Evolutionary conservation across 176 grass and related monocot species (phyloP), one percentile per base, ranked within the genome.

Genomic region (Musa troglodytarum): DNA sequence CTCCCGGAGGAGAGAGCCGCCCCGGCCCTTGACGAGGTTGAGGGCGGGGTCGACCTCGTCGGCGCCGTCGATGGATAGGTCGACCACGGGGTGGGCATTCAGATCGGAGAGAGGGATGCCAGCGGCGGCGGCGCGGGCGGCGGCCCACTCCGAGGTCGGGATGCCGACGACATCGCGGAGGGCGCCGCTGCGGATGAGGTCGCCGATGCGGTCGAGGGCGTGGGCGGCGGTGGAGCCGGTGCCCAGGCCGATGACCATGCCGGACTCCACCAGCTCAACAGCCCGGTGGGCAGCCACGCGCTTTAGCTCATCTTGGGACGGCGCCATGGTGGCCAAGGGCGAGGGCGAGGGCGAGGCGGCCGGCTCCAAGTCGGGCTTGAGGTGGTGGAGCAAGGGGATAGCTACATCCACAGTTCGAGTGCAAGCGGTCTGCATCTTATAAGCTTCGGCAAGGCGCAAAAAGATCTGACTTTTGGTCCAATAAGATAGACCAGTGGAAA

Each of bases 201-300:
- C 67, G 67, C 67, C 67, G 34, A 23, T 2, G 26, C 67, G 67
- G 16, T 43, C 17, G 34, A 70, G 67, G 15, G 67, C 67, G 67
- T 70, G 67, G 67, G 67, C 67, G 8, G 67, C 67, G 15, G 67
- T 70, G 67, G 67, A 70, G 17, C 67, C 67, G 67, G 67, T 70
- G 67, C 67, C 67, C 25, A 70, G 67, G 67, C 67, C 67, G 7
- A 70, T 11, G 17, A 70, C 34, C 67, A 70, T 70, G 26, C 67
- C 67, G 34, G 67, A 70, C 34, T 70, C 11, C 14, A 70, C 67
- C 67, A 49, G 67, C 67, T 70, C 67, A 1, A 70, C 67, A 26
- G 67, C 67, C 17, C 67, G 67, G 34, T 70, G 67, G 34, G 34
- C 67, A 49, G 67, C 67, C 5, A 70, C 17, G 26, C 67, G 67